phyloP scores from a whole-genome alignment of 108 stramenopile species.

The Fragilariopsis cylindrus region DNA sequence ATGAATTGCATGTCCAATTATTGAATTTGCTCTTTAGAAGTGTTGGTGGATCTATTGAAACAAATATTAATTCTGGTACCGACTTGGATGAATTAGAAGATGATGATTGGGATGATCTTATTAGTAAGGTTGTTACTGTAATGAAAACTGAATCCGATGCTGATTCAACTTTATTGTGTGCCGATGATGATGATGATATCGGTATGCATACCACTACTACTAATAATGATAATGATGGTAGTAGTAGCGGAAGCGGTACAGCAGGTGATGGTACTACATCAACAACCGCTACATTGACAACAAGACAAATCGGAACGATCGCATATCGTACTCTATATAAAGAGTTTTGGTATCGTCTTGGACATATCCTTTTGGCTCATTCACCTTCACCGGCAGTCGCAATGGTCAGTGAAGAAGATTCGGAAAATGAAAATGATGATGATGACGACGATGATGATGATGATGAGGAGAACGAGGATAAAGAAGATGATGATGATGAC shows the following conservation, averaged over 20 bases:
- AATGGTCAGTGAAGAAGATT: conserved; percentile 15
- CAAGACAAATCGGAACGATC: conserved; percentile 21
- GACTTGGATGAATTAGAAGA: conserved; percentile 73
- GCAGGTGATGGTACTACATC: conserved; percentile 5
- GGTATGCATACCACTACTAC: not conserved
- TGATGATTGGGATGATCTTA: conserved; percentile 62
- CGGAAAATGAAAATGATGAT: conserved; percentile 6
- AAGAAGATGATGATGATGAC: conserved; percentile 2
- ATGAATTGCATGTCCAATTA: conserved; percentile 54
- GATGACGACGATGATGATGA: conserved; percentile 4
- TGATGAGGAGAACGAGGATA: conserved; percentile 2
- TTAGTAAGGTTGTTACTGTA: conserved; percentile 75
- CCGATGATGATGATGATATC: conserved; percentile 34
- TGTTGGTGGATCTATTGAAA: conserved; percentile 61
- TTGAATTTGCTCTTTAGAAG: conserved; percentile 82
- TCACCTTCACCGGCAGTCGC: conserved; percentile 15
- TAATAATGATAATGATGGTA: conserved; percentile 23
- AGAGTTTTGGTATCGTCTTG: conserved; percentile 80
- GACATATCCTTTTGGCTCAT: conserved; percentile 51
- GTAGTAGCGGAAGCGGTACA: conserved; percentile 12
- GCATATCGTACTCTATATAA: conserved; percentile 69
- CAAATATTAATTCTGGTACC: conserved; percentile 33
- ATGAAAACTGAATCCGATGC: conserved; percentile 64
- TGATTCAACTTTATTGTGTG: conserved; percentile 53
- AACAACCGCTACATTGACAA: conserved; percentile 6